Evolutionary conservation across 176 grass and related monocot species (phyloP), one percentile per base, ranked within the genome.

Genomic region (Tillandsia leiboldiana): DNA sequence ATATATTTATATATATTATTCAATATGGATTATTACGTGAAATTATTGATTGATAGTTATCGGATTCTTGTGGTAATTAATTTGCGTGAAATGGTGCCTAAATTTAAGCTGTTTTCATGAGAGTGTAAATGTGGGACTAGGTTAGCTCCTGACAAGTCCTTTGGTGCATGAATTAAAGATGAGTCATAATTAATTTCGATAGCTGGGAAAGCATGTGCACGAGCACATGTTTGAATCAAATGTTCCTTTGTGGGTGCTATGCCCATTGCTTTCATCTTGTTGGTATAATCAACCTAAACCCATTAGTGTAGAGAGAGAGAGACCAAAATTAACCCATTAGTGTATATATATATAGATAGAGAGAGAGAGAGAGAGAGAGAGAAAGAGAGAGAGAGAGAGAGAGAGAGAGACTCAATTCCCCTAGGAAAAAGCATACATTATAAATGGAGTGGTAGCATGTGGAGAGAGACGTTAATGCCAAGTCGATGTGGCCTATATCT

Each of bases 401-500:
- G 29, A 66, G 26, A 66, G 13, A 2, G 24, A 24, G 24, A 1
- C 1, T 24, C 24, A 11, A 33, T 66, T 33, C 28, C 64, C 8
- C 14, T 48, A 66, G 65, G 65, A 17, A 67, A 49, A 47, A n/a
- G 22, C 29, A 33, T 48, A 22, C 65, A 67, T 9, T 67, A 17
- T 20, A 20, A 20, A 20, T 48, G 65, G 48, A 17, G 26, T 49
- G 65, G 65, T 10, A 67, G 33, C 65, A 67, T 67, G 65, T 49
- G 65, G 65, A 47, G 42, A 67, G 65, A 47, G 42, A 67, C 64
- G 48, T 66, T 66, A 66, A 66, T 48, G 15, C 63, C 28, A 10
- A 67, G 65, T 67, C 65, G 9, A 48, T 48, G 13, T 9, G n/a
- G 1, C 13, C 26, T 67, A 3, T 49, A 12, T 49, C 14, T 67